phyloP scores from a whole-genome alignment of 2,329 filamentous ascomycete genomes.

The Elsinoe perseae region DNA sequence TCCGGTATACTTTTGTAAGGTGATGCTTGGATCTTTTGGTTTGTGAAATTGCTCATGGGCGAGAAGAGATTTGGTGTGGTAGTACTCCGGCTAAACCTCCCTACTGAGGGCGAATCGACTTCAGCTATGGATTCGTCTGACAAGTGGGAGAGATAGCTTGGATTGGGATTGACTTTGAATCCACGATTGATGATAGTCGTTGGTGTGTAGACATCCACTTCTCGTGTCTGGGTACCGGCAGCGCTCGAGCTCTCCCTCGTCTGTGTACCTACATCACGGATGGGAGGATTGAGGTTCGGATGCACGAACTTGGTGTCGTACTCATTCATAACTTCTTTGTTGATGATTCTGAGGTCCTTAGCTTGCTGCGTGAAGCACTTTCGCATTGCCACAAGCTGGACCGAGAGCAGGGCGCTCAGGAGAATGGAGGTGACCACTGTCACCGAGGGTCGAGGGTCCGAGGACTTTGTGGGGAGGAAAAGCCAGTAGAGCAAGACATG shows the following conservation, averaged over 20 bases:
- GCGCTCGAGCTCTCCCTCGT: conserved; percentile 43
- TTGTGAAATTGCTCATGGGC: conserved; percentile 20
- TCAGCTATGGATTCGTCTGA: conserved; percentile 16
- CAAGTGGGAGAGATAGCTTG: conserved; percentile 57
- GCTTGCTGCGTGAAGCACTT: conserved; percentile 72
- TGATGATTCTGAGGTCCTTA: conserved; percentile 76
- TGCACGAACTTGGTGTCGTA: conserved; percentile 96
- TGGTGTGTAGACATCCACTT: conserved; percentile 56
- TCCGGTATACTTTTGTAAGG: neutral
- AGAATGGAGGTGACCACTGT: conserved; percentile 78
- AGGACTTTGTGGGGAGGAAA: conserved; percentile 67
- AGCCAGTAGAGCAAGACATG: conserved; percentile 88
- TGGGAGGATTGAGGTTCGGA: conserved; percentile 73
- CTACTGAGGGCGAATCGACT: conserved; percentile 17
- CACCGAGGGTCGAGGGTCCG: conserved; percentile 75
- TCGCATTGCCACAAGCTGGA: conserved; percentile 67
- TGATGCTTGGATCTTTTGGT: conserved; percentile 20
- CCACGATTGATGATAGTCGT: conserved; percentile 60
- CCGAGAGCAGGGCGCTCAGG: conserved; percentile 65
- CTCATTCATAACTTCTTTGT: conserved; percentile 87
- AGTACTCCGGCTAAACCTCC: conserved; percentile 38
- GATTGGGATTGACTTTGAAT: conserved; percentile 77
- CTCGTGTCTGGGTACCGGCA: conserved; percentile 29
- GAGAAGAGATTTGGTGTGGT: conserved; percentile 54
- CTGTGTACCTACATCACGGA: conserved; percentile 73